A percentile compares a stretch with the other conserved stretches of the same genome.
phyloP scores from a whole-genome alignment of 768 basidiomycete species.

The Gloeophyllum trabeum region DNA sequence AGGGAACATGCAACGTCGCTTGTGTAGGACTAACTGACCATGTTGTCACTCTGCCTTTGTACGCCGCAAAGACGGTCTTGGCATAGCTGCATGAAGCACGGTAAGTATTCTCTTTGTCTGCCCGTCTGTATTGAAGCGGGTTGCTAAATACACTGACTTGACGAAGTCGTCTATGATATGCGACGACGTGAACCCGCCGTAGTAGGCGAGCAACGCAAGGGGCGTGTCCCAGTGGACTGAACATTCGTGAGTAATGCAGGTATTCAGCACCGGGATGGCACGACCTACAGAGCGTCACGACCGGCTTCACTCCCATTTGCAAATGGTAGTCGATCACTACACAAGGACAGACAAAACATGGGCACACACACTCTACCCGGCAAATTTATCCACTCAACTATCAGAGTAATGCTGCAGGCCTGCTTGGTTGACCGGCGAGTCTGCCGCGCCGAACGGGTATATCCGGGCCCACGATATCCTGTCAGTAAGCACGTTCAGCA shows the following conservation, averaged over 20 bases:
- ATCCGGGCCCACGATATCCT: conserved; percentile 43
- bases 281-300: conserved; percentile 35
- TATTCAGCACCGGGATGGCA: background rate
- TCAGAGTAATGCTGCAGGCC: conserved; percentile 35
- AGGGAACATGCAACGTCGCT: background rate
- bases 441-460: conserved; percentile 35
- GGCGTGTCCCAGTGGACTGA: conserved; percentile 41
- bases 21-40: conserved; percentile 17
- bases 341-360: conserved; percentile 1
- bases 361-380: background rate
- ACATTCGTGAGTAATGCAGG: background rate
- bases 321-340: conserved; percentile 35
- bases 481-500: background rate
- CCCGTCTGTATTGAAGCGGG: too few species aligned
- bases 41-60: conserved; percentile 35
- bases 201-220: conserved; percentile 32
- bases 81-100: conserved; percentile 25
- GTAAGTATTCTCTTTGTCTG: background rate
- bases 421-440: conserved; percentile 36
- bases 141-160: conserved; percentile 18
- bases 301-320: conserved; percentile 28
- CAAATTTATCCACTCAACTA: conserved; percentile 14
- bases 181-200: conserved; percentile 36
- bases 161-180: conserved; percentile 36
- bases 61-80: conserved; percentile 35